Percentiles rank a stretch among this genome's conserved stretches.
These are phyloP conservation scores for Hymenoscyphus occultus DNA, from an alignment of 2,329 filamentous ascomycete genomes.

Conservation along the genomic window DNA sequence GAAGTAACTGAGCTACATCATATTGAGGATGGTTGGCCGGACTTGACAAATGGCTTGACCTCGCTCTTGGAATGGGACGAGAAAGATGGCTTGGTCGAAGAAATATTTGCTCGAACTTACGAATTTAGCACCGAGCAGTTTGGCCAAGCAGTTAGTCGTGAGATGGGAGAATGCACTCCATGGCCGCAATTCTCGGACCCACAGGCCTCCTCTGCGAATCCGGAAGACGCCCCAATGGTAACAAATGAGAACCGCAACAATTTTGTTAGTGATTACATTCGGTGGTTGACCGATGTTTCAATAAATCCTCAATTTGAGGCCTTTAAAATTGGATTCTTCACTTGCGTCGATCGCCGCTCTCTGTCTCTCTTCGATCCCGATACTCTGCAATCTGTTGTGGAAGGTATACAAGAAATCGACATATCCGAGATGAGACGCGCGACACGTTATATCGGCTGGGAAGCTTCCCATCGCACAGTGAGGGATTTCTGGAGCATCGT, in stretches of 20 bases:
- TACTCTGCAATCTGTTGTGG: conserved; percentile 73
- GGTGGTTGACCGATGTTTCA: conserved; percentile 76
- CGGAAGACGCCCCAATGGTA: conserved; percentile 62
- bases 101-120: conserved; percentile 80
- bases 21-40: conserved; percentile 85
- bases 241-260: conserved; percentile 74
- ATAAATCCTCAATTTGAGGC: conserved; percentile 74
- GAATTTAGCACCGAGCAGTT: conserved; percentile 70
- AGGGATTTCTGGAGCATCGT: conserved; percentile 83
- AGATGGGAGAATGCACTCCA: conserved; percentile 45
- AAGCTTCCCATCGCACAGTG: conserved; percentile 65
- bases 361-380: conserved; percentile 65
- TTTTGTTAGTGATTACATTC: conserved; percentile 82
- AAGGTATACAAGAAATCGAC: conserved; percentile 80
- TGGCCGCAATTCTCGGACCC: conserved; percentile 54
- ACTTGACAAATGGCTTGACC: conserved; percentile 70
- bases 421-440: conserved; percentile 67
- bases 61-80: conserved; percentile 74
- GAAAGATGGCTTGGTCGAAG: conserved; percentile 70
- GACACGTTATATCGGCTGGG: conserved; percentile 80
- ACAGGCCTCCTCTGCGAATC: conserved; percentile 37
- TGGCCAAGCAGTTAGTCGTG: conserved; percentile 53
- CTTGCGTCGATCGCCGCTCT: conserved; percentile 68
- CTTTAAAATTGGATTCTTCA: conserved; percentile 76
- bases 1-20: conserved; percentile 69